Percentiles rank a stretch among this genome's conserved stretches.
Conservation (phyloP, 768 basidiomycete species). For the Podaxis mareebaensis region DNA sequence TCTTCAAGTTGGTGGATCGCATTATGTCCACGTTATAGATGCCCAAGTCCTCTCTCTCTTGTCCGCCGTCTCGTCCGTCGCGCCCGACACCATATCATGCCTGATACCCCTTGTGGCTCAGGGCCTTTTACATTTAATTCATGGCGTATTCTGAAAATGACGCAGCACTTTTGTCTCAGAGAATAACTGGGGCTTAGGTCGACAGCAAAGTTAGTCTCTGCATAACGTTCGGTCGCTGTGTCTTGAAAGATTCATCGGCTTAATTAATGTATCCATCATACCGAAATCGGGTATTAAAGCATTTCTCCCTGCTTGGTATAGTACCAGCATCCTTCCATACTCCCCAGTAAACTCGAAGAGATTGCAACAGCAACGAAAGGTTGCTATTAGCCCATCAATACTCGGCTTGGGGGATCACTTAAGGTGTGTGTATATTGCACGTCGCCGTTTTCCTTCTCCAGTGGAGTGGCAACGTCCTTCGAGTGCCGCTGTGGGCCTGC, state of each 20-base stretch:
- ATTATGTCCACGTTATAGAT: background rate
- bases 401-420: no score
- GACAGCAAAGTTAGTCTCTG: background rate
- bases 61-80: background rate
- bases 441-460: background rate
- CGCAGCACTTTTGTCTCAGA: background rate
- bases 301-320: background rate
- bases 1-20: background rate
- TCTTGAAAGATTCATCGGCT: background rate
- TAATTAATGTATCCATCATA: background rate
- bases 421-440: no score
- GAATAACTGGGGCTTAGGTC: background rate
- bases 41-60: background rate
- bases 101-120: background rate
- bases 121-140: background rate
- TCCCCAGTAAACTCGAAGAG: no score
- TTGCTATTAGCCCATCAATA: no score
- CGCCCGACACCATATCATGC: background rate
- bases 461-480: background rate
- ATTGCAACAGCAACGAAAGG: no score
- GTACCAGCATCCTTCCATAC: background rate
- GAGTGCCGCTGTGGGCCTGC: background rate
- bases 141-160: background rate
- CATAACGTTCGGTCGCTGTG: background rate
- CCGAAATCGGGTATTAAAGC: background rate